Percentiles rank a stretch among this genome's conserved stretches.
Evolutionary conservation across 768 basidiomycete genomes (phyloP).

Genomic region (Termitomyces sp.): DNA sequence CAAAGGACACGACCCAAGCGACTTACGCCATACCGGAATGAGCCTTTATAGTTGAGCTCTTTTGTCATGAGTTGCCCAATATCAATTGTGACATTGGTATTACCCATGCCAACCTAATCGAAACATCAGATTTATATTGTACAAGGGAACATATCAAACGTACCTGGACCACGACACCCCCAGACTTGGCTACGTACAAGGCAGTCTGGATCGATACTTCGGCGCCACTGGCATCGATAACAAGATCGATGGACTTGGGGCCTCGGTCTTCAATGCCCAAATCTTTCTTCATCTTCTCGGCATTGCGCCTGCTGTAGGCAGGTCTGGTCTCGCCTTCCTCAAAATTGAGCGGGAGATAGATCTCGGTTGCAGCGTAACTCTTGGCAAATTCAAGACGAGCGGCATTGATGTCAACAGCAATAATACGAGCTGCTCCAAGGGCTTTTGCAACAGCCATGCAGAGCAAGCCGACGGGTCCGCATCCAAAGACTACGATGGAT

Average conservation of each 20-base stretch:
- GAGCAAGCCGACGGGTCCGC: conserved; percentile 83
- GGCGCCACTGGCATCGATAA: conserved; percentile 91
- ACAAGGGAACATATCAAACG: conserved; percentile 9
- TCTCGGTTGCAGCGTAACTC: conserved; percentile 77
- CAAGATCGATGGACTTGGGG: conserved; percentile 69
- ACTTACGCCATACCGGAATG: conserved; percentile 86
- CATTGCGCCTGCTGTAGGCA: conserved; percentile 72
- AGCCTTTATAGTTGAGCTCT: conserved; percentile 80
- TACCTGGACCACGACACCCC: conserved; percentile 74
- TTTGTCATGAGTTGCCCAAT: conserved; percentile 67
- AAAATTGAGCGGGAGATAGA: conserved; percentile 59
- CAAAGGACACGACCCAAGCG: neutral
- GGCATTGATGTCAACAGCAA: conserved; percentile 79
- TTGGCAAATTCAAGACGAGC: conserved; percentile 85
- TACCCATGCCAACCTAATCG: conserved; percentile 80
- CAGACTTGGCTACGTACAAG: conserved; percentile 67
- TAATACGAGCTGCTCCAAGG: conserved; percentile 77
- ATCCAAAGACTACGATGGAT: conserved; percentile 83
- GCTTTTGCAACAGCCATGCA: conserved; percentile 97
- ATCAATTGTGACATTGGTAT: conserved; percentile 71
- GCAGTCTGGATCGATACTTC: conserved; percentile 91
- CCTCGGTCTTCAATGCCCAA: conserved; percentile 75
- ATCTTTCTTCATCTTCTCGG: conserved; percentile 57
- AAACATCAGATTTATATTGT: neutral
- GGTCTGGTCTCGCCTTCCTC: conserved; percentile 62